Evolutionary conservation across 1,139 yeast species (phyloP), one percentile per base, ranked within the genome.

Genomic region (Chernovozyma aurita): DNA sequence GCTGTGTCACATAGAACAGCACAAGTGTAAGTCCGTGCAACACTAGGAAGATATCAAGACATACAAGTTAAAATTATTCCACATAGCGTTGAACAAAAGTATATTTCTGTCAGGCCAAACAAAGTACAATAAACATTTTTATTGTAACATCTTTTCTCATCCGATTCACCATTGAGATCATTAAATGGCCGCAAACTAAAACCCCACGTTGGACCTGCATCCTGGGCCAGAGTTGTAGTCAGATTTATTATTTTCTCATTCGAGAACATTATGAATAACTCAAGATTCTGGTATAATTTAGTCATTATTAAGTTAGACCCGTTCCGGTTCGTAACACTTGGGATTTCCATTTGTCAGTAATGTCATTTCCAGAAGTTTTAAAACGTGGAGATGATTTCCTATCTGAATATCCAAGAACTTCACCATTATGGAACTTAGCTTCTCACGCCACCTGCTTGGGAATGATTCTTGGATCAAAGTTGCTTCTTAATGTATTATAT

Each of bases 321-420:
- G 8, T 7, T 7, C 22, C 22, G 6, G 22, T 6, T 24, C 30
- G 16, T 18, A 18, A 20, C 24, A 18, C 24, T 28, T 14, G 22
- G 33, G n/a, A n/a, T 20, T 20, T 7, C 8, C 9, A 9, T 20
- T 29, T 27, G 18, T 28, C 21, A 33, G 22, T n/a, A 35, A 85
- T 85, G 95, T 82, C 95, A 1, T 78, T 80, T 46, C 78, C 76
- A 37, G 81, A 73, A 46, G 95, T 87, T 22, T 60, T 84, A 39
- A 64, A 71, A 42, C 65, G 94, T 40, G 97, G 96, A 6, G 85
- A 83, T 43, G 85, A 78, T 24, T 82, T 83, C 51, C 71, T 90
- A 29, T 38, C 53, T 3, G 68, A 70, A 13, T 80, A 82, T 46
- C 88, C 95, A 2, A 63, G 90, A 37, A 59, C 70, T 1, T 61